Percentiles rank a stretch among this genome's conserved stretches.
phyloP scores from a whole-genome alignment of 306 rosid genomes.

The Canavalia gladiata region DNA sequence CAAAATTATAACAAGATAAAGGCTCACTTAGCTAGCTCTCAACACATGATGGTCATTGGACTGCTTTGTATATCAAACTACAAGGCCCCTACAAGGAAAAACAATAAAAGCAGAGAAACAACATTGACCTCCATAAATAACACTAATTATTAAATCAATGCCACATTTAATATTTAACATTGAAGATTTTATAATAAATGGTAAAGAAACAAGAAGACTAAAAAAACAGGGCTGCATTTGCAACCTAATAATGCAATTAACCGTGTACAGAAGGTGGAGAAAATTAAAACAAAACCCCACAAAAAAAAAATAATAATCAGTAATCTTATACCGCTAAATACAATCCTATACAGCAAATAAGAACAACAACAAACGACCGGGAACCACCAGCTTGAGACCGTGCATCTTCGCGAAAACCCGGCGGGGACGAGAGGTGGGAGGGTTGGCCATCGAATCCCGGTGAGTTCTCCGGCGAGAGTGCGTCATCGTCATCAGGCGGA shows the following conservation, averaged over 20 bases:
- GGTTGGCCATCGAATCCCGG: conserved; percentile 59
- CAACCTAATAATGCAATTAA: conserved; percentile 67
- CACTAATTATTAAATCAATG: conserved; percentile 51
- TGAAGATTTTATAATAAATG: conserved; percentile 43
- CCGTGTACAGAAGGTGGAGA: conserved; percentile 61
- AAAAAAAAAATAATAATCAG: conserved; percentile 50
- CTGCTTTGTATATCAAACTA: conserved; percentile 23
- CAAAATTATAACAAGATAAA: neutral
- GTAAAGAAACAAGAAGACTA: conserved; percentile 34
- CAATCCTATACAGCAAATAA: conserved; percentile 71
- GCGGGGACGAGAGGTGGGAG: conserved; percentile 76
- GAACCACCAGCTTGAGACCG: conserved; percentile 58
- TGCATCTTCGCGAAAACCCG: conserved; percentile 65
- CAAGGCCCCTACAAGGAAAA: conserved; percentile 39
- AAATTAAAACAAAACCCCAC: conserved; percentile 58
- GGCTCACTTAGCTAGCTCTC: conserved; percentile 19
- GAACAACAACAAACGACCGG: conserved; percentile 50
- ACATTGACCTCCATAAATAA: conserved; percentile 47
- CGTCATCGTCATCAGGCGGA: conserved; percentile 58
- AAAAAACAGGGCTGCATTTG: conserved; percentile 57
- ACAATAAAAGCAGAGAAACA: conserved; percentile 32
- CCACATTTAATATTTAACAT: conserved; percentile 56
- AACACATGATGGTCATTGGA: conserved; percentile 17
- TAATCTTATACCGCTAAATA: conserved; percentile 58
- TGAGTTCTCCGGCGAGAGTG: conserved; percentile 67